These are phyloP conservation scores for Phytophthora boehmeriae DNA, from an alignment of 352 stramenopile species.

Conservation along the genomic window DNA sequence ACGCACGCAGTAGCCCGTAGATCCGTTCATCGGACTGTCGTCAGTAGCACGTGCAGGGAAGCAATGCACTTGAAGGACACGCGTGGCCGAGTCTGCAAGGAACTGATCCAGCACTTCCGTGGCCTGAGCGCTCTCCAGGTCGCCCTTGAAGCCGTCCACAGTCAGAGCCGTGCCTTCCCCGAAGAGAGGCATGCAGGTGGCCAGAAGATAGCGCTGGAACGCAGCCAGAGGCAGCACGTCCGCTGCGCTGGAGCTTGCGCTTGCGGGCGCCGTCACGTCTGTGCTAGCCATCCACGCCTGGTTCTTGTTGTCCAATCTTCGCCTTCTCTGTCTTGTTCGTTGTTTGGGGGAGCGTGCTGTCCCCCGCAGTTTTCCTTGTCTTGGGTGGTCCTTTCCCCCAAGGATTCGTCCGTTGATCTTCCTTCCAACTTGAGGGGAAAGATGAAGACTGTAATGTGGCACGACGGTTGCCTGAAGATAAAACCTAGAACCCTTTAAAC, in stretches of 20 bases:
- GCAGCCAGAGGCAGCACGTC: slow-evolving; percentile 50
- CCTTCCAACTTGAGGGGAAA: slow-evolving; percentile 1
- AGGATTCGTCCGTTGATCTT: slow-evolving; percentile 1
- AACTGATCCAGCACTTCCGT: slow-evolving; percentile 75
- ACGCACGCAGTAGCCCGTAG: slow-evolving; percentile 45
- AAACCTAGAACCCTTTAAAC: no score
- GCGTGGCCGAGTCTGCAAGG: slow-evolving; percentile 55
- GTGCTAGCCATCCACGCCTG: slow-evolving; percentile 35
- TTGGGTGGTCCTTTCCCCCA: background rate
- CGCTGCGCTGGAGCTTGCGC: slow-evolving; percentile 24
- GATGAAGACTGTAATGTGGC: background rate
- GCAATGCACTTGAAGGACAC: slow-evolving; percentile 82
- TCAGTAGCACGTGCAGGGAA: slow-evolving; percentile 39
- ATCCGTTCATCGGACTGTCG: slow-evolving; percentile 30
- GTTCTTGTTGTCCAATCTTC: background rate
- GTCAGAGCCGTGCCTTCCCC: slow-evolving; percentile 50
- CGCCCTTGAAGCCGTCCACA: slow-evolving; percentile 46
- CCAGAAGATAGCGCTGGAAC: slow-evolving; percentile 68
- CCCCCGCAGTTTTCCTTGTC: background rate
- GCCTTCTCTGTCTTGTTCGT: slow-evolving; percentile 7
- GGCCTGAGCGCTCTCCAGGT: slow-evolving; percentile 41
- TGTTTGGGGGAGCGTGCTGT: slow-evolving; percentile 14
- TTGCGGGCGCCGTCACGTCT: slow-evolving; percentile 21
- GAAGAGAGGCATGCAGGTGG: slow-evolving; percentile 72
- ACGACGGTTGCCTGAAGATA: background rate